A percentile compares a stretch with the other conserved stretches of the same genome.
Evolutionary conservation across 2,329 filamentous ascomycete genomes (phyloP).

Genomic region (Moelleriella libera): DNA sequence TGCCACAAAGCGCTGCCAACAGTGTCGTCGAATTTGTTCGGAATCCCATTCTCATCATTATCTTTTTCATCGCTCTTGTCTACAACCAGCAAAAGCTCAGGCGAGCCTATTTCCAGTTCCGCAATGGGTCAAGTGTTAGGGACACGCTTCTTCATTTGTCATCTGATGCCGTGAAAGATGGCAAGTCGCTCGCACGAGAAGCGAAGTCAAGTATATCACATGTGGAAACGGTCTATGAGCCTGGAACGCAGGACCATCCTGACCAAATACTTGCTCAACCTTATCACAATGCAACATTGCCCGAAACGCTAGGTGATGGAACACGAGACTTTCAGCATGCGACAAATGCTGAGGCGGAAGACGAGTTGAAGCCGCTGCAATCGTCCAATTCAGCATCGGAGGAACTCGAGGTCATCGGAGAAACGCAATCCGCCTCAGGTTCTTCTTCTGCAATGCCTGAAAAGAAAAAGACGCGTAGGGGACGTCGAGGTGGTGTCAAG

Average conservation of each 20-base stretch:
- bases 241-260: background rate
- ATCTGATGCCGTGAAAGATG: background rate
- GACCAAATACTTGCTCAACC: too few species aligned
- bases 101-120: slow-evolving; percentile 20
- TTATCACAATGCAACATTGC: too few species aligned
- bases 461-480: slow-evolving; percentile 56
- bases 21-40: slow-evolving; percentile 40
- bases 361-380: background rate
- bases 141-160: slow-evolving; percentile 9
- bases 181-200: background rate
- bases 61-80: slow-evolving; percentile 26
- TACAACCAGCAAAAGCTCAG: slow-evolving; percentile 32
- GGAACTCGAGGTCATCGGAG: background rate
- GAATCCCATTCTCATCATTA: slow-evolving; percentile 36
- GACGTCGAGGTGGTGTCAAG: slow-evolving; percentile 57
- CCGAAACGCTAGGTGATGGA: background rate
- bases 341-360: background rate
- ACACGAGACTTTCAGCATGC: background rate
- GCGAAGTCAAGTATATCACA: background rate
- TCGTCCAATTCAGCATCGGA: background rate
- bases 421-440: background rate
- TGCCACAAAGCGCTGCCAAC: slow-evolving; percentile 34
- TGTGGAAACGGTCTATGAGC: background rate
- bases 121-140: slow-evolving; percentile 15
- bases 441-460: slow-evolving; percentile 11